Base-by-base conservation (phyloP, 306 rosid species). In the Cucumis cinereus region DNA sequence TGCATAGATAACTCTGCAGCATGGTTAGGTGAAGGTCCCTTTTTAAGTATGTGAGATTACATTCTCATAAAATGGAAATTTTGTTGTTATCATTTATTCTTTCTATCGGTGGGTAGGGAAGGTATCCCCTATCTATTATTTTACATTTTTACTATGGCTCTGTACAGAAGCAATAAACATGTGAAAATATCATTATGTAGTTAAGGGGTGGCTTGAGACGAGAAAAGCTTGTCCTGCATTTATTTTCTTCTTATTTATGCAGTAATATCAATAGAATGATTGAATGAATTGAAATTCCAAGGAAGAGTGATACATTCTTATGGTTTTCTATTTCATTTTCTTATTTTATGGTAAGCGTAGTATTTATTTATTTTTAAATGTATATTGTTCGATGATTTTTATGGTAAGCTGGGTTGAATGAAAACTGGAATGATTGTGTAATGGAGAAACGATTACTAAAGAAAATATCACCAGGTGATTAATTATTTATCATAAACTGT, bases 1-100 rank as follows among this genome's bases (percentile, higher is more conserved):
- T 11, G 86, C 88, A 78, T 87, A 88, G 81, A 77, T 58, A 60
- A 70, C 24, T 61, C 43, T 55, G 76, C 50, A 78, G 57, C 60
- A 60, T 77, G 75, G 52, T 23, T 62, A 24, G 60, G 3, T 30
- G 33, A 30, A 30, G 33, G 77, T 66, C 53, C 53, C 73, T 45
- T 71, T 71, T 71, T 49, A 28, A 38, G 71, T 69, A 20, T 60
- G 22, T 59, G 26, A 28, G 30, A 63, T 72, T 52, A 28, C 47
- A 50, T 72, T 15, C 60, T 72, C 15, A 7, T 52, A 4, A 50
- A 16, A 30, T 45, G 60, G 8, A 72, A 43, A 24, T 26, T 71
- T 49, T 72, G 12, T 49, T 71, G 75, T 28, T 72, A 49, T 50
- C 3, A 50, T 72, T 72, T 72, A 7, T 70, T 22, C 17, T 15